phyloP scores from a whole-genome alignment of 2,329 filamentous ascomycete species.

The Achaetomium macrosporum region DNA sequence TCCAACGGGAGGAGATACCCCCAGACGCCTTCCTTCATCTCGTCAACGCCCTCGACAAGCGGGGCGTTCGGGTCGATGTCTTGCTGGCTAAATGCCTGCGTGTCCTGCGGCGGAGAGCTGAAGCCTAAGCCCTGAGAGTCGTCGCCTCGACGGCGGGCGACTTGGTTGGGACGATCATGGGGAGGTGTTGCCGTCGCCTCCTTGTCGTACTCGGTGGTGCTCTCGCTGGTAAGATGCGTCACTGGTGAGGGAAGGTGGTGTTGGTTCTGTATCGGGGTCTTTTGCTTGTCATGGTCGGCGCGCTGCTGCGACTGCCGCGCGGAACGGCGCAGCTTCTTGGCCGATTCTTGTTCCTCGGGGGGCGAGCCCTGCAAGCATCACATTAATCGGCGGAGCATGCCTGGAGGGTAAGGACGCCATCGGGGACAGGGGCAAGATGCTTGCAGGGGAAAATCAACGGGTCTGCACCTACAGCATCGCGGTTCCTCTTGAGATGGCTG shows the following conservation, averaged over 20 bases:
- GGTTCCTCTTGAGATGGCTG: constrained; percentile 77
- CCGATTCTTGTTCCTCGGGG: constrained; percentile 53
- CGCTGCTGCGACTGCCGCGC: constrained; percentile 60
- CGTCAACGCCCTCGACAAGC: constrained; percentile 79
- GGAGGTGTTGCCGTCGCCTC: constrained; percentile 68
- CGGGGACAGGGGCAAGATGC: constrained; percentile 9
- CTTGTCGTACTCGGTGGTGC: constrained; percentile 59
- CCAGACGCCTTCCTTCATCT: constrained; percentile 83
- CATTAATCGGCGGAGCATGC: constrained; percentile 28
- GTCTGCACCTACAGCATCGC: constrained; percentile 42
- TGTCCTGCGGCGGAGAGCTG: constrained; percentile 59
- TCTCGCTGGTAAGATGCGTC: constrained; percentile 54
- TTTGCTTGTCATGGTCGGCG: constrained; percentile 33
- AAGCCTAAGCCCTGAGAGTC: constrained; percentile 42
- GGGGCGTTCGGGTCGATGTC: constrained; percentile 60
- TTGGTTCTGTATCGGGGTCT: constrained; percentile 55
- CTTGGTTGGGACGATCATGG: constrained; percentile 51
- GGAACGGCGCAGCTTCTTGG: constrained; percentile 80
- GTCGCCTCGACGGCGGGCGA: constrained; percentile 45
- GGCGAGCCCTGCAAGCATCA: constrained; percentile 52
- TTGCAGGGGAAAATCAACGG: background rate
- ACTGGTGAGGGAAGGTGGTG: constrained; percentile 76
- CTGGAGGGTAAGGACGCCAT: constrained; percentile 23
- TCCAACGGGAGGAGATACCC: constrained; percentile 86
- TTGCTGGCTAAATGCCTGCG: constrained; percentile 77